A percentile compares a stretch with the other conserved stretches of the same genome.
These are phyloP conservation scores for Blastomyces percursus DNA, from an alignment of 2,329 filamentous ascomycete genomes.

Conservation along the genomic window DNA sequence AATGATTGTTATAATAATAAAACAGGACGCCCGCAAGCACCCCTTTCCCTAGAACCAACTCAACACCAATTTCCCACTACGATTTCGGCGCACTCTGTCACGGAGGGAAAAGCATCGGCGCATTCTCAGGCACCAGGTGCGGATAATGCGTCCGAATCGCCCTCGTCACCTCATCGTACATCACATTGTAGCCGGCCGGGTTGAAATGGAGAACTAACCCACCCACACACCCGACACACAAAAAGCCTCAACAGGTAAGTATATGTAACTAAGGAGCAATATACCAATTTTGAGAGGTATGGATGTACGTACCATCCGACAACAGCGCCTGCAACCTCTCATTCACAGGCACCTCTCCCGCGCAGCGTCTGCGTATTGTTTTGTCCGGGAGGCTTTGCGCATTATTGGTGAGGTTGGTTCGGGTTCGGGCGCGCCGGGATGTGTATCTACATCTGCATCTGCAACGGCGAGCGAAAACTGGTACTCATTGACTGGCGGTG, in stretches of 20 bases:
- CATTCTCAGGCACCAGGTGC: slow-evolving; percentile 42
- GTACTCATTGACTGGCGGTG: slow-evolving; percentile 73
- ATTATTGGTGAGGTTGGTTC: slow-evolving; percentile 24
- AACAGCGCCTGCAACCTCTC: slow-evolving; percentile 43
- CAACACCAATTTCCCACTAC: no score
- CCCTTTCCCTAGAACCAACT: no score
- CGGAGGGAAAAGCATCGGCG: slow-evolving; percentile 43
- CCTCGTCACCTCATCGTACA: slow-evolving; percentile 45
- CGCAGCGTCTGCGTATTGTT: slow-evolving; percentile 54
- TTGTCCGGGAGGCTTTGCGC: slow-evolving; percentile 51
- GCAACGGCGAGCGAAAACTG: slow-evolving; percentile 41
- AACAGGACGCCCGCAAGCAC: neutral
- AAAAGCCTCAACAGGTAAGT: no score
- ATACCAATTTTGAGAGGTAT: no score
- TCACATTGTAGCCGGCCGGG: slow-evolving; percentile 44
- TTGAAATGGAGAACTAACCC: slow-evolving; percentile 48
- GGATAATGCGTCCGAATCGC: slow-evolving; percentile 43
- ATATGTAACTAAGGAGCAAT: no score
- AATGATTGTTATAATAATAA: no score
- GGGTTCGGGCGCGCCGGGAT: neutral
- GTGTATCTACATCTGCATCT: neutral
- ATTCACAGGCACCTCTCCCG: slow-evolving; percentile 47
- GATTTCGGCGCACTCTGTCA: slow-evolving; percentile 40
- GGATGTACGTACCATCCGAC: slow-evolving; percentile 39
- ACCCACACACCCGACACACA: no score